These are phyloP conservation scores for Hemileccinum impolitum DNA, from an alignment of 768 basidiomycete genomes.

Conservation along the genomic window DNA sequence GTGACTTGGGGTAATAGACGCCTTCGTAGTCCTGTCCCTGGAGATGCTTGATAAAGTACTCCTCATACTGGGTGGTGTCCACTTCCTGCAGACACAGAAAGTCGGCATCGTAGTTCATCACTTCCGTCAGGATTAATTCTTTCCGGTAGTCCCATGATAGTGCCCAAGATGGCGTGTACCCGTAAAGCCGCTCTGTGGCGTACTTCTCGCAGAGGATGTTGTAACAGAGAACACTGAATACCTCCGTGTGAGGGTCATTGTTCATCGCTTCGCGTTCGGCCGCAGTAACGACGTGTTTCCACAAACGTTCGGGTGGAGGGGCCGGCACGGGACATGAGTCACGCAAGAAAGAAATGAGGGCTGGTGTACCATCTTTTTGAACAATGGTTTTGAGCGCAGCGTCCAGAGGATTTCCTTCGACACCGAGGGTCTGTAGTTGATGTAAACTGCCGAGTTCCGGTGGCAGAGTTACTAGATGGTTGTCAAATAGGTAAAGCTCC, in stretches of 20 bases:
- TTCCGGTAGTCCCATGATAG: slow-evolving; percentile 94
- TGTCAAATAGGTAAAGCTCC: slow-evolving; percentile 95
- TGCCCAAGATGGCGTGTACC: slow-evolving; percentile 97
- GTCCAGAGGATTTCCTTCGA: slow-evolving; percentile 97
- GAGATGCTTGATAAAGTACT: slow-evolving; percentile 78
- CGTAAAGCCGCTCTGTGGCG: slow-evolving; percentile 86
- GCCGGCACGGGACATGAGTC: slow-evolving; percentile 85
- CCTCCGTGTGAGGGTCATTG: slow-evolving; percentile 67
- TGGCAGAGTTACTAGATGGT: slow-evolving; percentile 82
- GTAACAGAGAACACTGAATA: slow-evolving; percentile 80
- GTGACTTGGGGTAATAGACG: slow-evolving; percentile 86
- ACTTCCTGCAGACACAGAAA: slow-evolving; percentile 96
- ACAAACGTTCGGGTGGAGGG: slow-evolving; percentile 76
- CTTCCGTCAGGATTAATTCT: slow-evolving; percentile 81
- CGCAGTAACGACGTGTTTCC: slow-evolving; percentile 61
- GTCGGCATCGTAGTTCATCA: slow-evolving; percentile 78
- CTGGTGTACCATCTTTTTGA: slow-evolving; percentile 92
- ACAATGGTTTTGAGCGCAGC: slow-evolving; percentile 69
- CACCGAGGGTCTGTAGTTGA: slow-evolving; percentile 87
- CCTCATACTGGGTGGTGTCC: slow-evolving; percentile 88
- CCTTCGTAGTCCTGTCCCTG: slow-evolving; percentile 82
- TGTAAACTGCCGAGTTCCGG: slow-evolving; percentile 86
- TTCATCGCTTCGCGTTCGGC: slow-evolving; percentile 57
- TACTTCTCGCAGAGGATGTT: slow-evolving; percentile 93
- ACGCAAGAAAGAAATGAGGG: slow-evolving; percentile 86